A percentile compares a stretch with the other conserved stretches of the same genome.
Evolutionary conservation across 208 protist species (phyloP).

Genomic region (Naegleria lovaniensis): DNA sequence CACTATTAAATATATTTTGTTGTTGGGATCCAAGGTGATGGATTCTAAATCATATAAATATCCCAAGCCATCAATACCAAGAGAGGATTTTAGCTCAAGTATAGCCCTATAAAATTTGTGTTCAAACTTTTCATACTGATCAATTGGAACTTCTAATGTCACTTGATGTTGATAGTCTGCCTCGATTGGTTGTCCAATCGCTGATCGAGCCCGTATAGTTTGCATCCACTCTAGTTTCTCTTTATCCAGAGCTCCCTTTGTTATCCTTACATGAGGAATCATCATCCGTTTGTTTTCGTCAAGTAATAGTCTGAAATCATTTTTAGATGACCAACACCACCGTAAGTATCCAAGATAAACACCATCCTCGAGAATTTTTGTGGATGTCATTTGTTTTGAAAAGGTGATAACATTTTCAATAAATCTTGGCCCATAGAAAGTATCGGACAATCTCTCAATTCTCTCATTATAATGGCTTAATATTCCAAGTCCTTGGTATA

Average conservation of each 20-base stretch:
- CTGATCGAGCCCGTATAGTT: neutral
- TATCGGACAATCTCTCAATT: neutral
- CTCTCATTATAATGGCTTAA: neutral
- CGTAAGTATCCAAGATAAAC: neutral
- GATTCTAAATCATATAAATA: neutral
- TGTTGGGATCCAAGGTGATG: neutral
- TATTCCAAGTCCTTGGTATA: neutral
- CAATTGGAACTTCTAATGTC: neutral
- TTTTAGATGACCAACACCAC: neutral
- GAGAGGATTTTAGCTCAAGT: neutral
- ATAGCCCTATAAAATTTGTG: neutral
- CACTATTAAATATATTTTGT: neutral
- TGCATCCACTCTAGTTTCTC: neutral
- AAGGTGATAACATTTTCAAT: neutral
- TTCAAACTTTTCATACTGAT: neutral
- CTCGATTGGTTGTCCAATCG: neutral
- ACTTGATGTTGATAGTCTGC: neutral
- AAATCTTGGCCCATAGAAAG: neutral
- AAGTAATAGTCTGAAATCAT: neutral
- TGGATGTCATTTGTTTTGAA: neutral
- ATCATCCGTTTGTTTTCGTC: neutral
- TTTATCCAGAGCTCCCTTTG: neutral
- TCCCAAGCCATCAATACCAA: neutral
- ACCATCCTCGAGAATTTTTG: neutral
- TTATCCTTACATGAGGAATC: neutral